Percentiles rank a stretch among this genome's conserved stretches.
phyloP scores from a whole-genome alignment of 2,329 filamentous ascomycete genomes.

The Leptodontidium sp. region DNA sequence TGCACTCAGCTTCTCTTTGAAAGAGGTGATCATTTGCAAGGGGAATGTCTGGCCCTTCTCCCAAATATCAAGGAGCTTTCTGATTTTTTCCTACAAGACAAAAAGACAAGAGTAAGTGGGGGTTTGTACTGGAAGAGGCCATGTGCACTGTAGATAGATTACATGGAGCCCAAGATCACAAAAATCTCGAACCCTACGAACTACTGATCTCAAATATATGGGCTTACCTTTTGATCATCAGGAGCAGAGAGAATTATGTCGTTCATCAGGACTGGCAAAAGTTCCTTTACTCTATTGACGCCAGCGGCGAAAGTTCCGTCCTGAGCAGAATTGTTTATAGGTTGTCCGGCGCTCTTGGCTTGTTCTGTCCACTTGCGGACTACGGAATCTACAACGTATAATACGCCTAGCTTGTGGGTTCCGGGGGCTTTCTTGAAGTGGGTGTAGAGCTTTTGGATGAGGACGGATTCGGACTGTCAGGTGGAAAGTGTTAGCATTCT shows the following conservation, averaged over 20 bases:
- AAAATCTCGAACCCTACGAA: slow-evolving; percentile 38
- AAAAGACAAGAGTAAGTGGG: slow-evolving; percentile 57
- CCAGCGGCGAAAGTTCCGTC: slow-evolving; percentile 95
- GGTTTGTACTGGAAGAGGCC: slow-evolving; percentile 36
- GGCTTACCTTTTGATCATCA: slow-evolving; percentile 94
- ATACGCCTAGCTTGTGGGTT: slow-evolving; percentile 97
- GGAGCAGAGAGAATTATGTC: slow-evolving; percentile 90
- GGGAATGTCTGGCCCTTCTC: slow-evolving; percentile 95
- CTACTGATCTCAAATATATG: slow-evolving; percentile 40
- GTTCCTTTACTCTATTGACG: slow-evolving; percentile 94
- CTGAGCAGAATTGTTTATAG: slow-evolving; percentile 79
- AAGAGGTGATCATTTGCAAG: slow-evolving; percentile 76
- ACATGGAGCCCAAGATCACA: slow-evolving; percentile 35
- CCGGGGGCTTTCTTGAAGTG: slow-evolving; percentile 95
- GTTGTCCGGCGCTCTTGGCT: slow-evolving; percentile 85
- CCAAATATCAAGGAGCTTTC: slow-evolving; percentile 97
- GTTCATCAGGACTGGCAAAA: slow-evolving; percentile 93
- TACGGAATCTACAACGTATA: slow-evolving; percentile 99
- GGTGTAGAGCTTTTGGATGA: slow-evolving; percentile 96
- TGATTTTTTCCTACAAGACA: slow-evolving; percentile 87
- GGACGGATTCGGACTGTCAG: slow-evolving; percentile 86
- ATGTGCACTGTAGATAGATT: slow-evolving; percentile 31
- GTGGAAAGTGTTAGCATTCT: slow-evolving; percentile 31
- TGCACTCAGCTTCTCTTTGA: slow-evolving; percentile 80
- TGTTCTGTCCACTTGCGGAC: slow-evolving; percentile 98